Conservation (phyloP, 1,139 yeast species). For the Yamadazyma songkhlaensis region DNA sequence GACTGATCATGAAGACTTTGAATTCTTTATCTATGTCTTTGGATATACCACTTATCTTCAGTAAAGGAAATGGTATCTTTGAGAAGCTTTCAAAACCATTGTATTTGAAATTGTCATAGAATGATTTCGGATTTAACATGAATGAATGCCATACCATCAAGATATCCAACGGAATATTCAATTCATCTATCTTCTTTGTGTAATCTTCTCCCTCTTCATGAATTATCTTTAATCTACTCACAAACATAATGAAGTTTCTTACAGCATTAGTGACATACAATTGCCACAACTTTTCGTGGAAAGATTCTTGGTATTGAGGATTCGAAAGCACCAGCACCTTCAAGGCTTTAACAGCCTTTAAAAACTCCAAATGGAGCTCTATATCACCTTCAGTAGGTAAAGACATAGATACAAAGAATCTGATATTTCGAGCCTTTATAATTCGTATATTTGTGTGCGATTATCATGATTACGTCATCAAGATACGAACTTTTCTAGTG, state of each 20-base stretch:
- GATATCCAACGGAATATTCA: conserved; percentile 22
- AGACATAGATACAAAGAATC: too few species aligned
- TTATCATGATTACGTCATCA: too few species aligned
- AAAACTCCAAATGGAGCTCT: too few species aligned
- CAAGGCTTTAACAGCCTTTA: too few species aligned
- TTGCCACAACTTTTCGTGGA: conserved; percentile 4
- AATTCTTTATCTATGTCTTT: neutral
- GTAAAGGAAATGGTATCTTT: conserved; percentile 20
- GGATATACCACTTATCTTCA: neutral
- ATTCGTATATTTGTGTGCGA: too few species aligned
- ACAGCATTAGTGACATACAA: conserved; percentile 2
- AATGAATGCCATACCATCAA: conserved; percentile 40
- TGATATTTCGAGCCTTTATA: too few species aligned
- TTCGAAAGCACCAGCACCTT: neutral
- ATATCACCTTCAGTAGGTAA: too few species aligned
- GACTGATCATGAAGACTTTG: neutral
- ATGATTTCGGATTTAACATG: conserved; percentile 18
- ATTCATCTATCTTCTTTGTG: neutral
- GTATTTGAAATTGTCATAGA: conserved; percentile 26
- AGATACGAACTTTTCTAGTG: too few species aligned
- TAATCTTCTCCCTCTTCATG: neutral
- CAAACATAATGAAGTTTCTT: conserved; percentile 3
- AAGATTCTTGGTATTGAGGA: neutral
- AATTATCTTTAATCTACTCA: neutral
- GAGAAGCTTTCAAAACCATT: conserved; percentile 21